Evolutionary conservation across 2,329 filamentous ascomycete species (phyloP), one percentile per base, ranked within the genome.

Genomic region (Thelonectria blattea): DNA sequence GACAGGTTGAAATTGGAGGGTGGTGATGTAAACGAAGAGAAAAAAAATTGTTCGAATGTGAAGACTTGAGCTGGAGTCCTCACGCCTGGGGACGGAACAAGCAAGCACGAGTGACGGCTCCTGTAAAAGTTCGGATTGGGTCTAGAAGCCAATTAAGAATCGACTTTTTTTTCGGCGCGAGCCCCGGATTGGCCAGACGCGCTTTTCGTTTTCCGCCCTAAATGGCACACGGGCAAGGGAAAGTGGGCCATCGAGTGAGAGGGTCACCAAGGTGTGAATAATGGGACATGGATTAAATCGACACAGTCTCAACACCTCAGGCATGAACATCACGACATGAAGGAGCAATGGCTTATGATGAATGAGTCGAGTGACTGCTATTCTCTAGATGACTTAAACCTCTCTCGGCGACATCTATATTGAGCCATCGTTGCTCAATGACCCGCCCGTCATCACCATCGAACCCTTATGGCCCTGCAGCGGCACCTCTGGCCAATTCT

Each of bases 361-460:
- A 30, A 30, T 10, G 4, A 30, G 27, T 30, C 27, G 8, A 30
- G 27, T 30, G 27, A 30, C 27, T 30, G 27, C 27, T 30, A 30
- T 2, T 30, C 27, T 30, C 27, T 24, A 30, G 27, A 30, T 24
- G 22, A 3, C 22, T 24, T 24, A 39, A 39, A 39, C 34, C 11
- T 39, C 11, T 9, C 57, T 69, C 48, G 66, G 63, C 30, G 66
- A 69, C 47, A 63, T 53, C 50, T 66, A 65, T 37, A 65, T 43
- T 2, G 66, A 66, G 34, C 64, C 52, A 39, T 68, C 65, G 42
- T 58, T 57, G 12, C 63, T 66, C 39, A 58, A 60, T 46, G 45
- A 37, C 37, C 62, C 49, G 39, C 54, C 61, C 20, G 56, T 58
- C 52, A 49, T 45, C 34, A 64, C 17, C n/a, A 39, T 47, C 15